Evolutionary conservation across 2,329 filamentous ascomycete species (phyloP).

Genomic region (Xylaria sp.): DNA sequence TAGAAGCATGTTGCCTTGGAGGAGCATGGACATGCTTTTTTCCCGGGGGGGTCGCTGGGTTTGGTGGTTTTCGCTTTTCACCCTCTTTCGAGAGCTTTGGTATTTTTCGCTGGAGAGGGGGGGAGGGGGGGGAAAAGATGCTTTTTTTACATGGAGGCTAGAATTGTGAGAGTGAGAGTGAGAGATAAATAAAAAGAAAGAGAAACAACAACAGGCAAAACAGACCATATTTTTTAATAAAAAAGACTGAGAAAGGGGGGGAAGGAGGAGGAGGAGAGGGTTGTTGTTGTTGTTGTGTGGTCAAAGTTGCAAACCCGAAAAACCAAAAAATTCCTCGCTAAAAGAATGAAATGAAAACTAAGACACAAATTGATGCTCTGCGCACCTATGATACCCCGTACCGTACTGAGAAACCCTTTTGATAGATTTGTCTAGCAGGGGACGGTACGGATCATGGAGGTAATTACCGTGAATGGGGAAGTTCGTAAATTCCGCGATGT

Average conservation of each 20-base stretch:
- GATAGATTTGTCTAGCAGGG: too few relatives aligned
- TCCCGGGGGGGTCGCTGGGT: not conserved
- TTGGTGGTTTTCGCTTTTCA: not conserved
- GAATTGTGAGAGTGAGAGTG: not conserved
- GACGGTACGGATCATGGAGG: too few relatives aligned
- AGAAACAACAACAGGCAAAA: not conserved
- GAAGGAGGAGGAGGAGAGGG: not conserved
- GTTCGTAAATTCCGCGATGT: too few relatives aligned
- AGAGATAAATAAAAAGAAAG: not conserved
- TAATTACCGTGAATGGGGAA: too few relatives aligned
- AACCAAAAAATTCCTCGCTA: too few relatives aligned
- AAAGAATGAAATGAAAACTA: too few relatives aligned
- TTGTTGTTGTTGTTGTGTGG: too few relatives aligned
- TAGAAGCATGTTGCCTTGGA: slow-evolving; percentile 1
- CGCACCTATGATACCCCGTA: too few relatives aligned
- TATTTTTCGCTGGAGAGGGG: not conserved
- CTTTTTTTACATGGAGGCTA: not conserved
- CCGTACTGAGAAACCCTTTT: too few relatives aligned
- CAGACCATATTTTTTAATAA: not conserved
- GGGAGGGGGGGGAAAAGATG: not conserved
- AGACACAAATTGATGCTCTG: too few relatives aligned
- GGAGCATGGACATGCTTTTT: not conserved
- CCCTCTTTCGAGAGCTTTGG: not conserved
- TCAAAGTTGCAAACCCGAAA: too few relatives aligned
- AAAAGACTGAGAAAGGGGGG: not conserved